These are phyloP conservation scores for Globisporangium camurandrum DNA, from an alignment of 352 stramenopile species.

Conservation along the genomic window DNA sequence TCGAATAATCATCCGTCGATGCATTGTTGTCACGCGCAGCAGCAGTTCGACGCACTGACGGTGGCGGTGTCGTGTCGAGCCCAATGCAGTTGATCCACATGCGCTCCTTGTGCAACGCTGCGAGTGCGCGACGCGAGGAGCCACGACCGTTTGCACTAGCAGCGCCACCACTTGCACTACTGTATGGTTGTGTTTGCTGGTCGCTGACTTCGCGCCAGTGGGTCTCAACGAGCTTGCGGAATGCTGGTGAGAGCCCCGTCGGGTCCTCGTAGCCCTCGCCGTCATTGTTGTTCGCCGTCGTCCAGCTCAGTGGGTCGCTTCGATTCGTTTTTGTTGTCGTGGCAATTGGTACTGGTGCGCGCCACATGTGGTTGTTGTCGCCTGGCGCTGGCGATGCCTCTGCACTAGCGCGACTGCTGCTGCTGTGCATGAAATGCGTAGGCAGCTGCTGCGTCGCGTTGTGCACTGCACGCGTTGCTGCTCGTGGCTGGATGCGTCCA, in stretches of 20 bases:
- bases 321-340: background rate
- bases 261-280: conserved; percentile 19
- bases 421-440: conserved; percentile 6
- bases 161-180: too few relatives aligned
- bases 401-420: too few relatives aligned
- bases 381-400: background rate
- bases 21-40: too few relatives aligned
- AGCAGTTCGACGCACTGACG: too few relatives aligned
- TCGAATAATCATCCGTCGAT: too few relatives aligned
- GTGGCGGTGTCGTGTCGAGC: conserved; percentile 21
- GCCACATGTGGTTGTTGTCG: conserved; percentile 12
- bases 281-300: background rate
- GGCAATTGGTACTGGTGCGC: conserved; percentile 3
- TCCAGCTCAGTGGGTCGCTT: background rate
- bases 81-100: conserved; percentile 36
- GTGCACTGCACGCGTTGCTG: conserved; percentile 4
- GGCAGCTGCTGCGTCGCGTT: conserved; percentile 10
- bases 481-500: too few relatives aligned
- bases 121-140: conserved; percentile 6
- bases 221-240: conserved; percentile 45
- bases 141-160: conserved; percentile 23
- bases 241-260: conserved; percentile 37
- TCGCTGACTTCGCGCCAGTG: too few relatives aligned
- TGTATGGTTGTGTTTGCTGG: too few relatives aligned
- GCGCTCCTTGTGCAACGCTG: conserved; percentile 28